Base-by-base conservation (phyloP, 768 basidiomycete species). In the Russula sp. region DNA sequence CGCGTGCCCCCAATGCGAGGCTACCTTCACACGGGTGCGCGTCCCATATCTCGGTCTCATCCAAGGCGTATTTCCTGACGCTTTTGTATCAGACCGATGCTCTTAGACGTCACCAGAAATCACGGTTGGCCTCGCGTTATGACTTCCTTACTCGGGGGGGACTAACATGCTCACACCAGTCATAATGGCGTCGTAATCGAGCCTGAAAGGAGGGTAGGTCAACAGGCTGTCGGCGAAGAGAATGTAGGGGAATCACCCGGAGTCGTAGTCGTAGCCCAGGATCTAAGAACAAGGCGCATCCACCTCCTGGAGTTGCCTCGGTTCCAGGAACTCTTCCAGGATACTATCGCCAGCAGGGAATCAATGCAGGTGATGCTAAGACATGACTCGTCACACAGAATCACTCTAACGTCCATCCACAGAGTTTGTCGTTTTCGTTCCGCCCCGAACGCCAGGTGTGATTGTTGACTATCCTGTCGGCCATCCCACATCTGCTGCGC, bases 1-100 rank as follows among this genome's bases (percentile, higher is more conserved):
- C 74, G 77, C 83, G 49, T 91, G 89, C 74, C 88, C 88, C 2
- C 88, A 90, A 71, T 91, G 89, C 67, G 88, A 90, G 69, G 87
- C 89, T 46, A 84, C 84, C 42, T 91, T 91, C 71, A 90, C 89
- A 51, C 79, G 89, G 75, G 89, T 89, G 73, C 72, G 84, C 83
- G 46, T 51, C 56, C 26, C 44, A 22, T 49, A 18, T n/a, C 28
- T 46, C 60, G 2, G 42, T 38, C 8, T 18, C 36, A 50, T 57
- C 20, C 26, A 30, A 34, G 61, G 50, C 38, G 28, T 46, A 14
- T 54, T 63, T 10, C 22, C 40, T 53, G 22, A 67, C 13, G 52
- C 44, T 18, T 16, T 48, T 22, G 59, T 57, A 64, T 53, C 69
- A 91, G 89, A 87, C 88, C n/a, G 89, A 91, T 74, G 89, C 89